Evolutionary conservation across 495 filamentous ascomycete species (phyloP).

Genomic region (Podospora sp.): DNA sequence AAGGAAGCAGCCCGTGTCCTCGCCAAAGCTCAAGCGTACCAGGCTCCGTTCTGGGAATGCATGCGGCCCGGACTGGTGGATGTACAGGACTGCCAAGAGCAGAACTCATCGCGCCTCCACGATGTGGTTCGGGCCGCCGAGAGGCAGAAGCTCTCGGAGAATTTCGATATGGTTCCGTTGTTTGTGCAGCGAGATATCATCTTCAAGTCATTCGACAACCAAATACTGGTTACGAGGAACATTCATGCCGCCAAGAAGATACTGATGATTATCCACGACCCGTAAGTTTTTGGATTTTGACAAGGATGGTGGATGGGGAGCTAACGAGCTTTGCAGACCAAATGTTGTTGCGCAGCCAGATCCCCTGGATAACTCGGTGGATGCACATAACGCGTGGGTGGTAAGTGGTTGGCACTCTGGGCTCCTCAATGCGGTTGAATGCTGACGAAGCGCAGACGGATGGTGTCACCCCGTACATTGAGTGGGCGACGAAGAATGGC

Average conservation of each 20-base stretch:
- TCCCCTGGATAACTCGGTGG: conserved; percentile 66
- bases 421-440: conserved; percentile 9
- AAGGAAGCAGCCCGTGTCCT: conserved; percentile 53
- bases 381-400: conserved; percentile 82
- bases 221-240: conserved; percentile 76
- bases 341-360: conserved; percentile 70
- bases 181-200: conserved; percentile 70
- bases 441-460: conserved; percentile 66
- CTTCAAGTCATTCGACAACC: conserved; percentile 79
- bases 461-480: conserved; percentile 72
- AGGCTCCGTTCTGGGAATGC: conserved; percentile 63
- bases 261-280: conserved; percentile 79
- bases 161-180: conserved; percentile 73
- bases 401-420: conserved; percentile 54
- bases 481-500: conserved; percentile 72
- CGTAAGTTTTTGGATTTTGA: conserved; percentile 56
- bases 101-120: conserved; percentile 43
- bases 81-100: conserved; percentile 40
- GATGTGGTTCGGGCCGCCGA: conserved; percentile 80
- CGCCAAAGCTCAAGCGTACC: conserved; percentile 53
- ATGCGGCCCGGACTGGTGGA: conserved; percentile 57
- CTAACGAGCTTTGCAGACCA: conserved; percentile 54
- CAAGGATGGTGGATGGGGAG: neutral
- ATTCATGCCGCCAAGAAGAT: conserved; percentile 50
- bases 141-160: conserved; percentile 64